These are phyloP conservation scores for Auricularia cornea DNA, from an alignment of 768 basidiomycete genomes.

Conservation along the genomic window DNA sequence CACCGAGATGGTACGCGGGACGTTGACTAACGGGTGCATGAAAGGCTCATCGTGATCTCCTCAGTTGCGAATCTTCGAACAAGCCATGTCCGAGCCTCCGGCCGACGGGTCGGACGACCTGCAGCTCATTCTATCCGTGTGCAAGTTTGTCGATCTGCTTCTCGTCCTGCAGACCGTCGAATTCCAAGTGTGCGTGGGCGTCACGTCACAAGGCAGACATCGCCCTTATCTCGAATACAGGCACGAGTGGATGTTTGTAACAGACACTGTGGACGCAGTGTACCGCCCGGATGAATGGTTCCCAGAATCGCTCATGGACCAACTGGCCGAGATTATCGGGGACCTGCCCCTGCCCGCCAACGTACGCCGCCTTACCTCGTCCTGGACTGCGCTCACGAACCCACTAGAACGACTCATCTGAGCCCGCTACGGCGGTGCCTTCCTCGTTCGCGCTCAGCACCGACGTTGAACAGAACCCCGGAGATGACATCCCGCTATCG, in stretches of 20 bases:
- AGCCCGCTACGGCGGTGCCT: conserved; percentile 3
- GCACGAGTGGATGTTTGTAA: conserved; percentile 88
- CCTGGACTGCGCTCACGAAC: neutral
- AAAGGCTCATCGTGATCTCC: neutral
- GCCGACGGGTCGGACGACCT: conserved; percentile 79
- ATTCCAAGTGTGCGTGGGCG: conserved; percentile 74
- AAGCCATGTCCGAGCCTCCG: conserved; percentile 60
- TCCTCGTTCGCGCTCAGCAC: conserved; percentile 23
- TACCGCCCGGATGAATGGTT: conserved; percentile 78
- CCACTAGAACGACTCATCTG: neutral
- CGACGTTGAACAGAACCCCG: conserved; percentile 15
- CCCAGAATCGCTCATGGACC: conserved; percentile 86
- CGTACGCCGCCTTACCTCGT: neutral
- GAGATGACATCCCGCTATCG: conserved; percentile 19
- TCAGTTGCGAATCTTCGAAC: conserved; percentile 87
- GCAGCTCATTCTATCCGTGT: conserved; percentile 73
- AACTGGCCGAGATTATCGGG: conserved; percentile 74
- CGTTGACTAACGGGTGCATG: neutral
- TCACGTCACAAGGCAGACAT: conserved; percentile 9
- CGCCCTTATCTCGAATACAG: conserved; percentile 25
- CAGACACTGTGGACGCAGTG: conserved; percentile 92
- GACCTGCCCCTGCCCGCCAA: conserved; percentile 39
- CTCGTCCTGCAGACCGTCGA: conserved; percentile 91
- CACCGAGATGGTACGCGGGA: conserved; percentile 67
- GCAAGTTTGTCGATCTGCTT: conserved; percentile 91